phyloP scores from a whole-genome alignment of 2,329 filamentous ascomycete genomes.

The Plectosphaerella sp. region DNA sequence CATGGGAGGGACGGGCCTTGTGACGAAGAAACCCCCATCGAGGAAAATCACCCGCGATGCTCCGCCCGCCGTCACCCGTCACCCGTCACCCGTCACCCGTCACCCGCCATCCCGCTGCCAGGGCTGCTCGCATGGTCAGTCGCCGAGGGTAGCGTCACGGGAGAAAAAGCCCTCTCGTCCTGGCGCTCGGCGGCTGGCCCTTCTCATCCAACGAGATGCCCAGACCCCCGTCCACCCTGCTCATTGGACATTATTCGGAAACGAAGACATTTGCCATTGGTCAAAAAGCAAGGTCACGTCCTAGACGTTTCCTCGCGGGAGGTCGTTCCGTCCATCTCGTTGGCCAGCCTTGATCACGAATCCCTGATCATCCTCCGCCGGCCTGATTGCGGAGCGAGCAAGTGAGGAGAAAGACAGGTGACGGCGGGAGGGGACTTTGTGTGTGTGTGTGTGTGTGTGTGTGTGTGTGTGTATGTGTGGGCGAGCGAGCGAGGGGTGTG shows the following conservation, averaged over 20 bases:
- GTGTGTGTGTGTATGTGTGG: background rate
- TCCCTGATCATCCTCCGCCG: background rate
- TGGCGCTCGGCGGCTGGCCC: background rate
- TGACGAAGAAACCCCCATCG: background rate
- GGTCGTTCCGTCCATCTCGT: constrained; percentile 35
- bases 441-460: background rate
- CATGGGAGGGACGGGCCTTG: constrained; percentile 2
- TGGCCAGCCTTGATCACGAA: constrained; percentile 27
- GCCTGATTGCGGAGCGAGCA: background rate
- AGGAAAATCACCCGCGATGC: background rate
- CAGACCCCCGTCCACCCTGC: constrained; percentile 14
- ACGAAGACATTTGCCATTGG: constrained; percentile 28
- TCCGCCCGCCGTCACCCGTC: background rate
- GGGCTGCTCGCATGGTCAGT: background rate
- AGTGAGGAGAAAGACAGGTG: background rate
- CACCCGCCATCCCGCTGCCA: background rate
- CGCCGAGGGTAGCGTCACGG: background rate
- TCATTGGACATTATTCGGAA: constrained; percentile 32
- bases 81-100: background rate
- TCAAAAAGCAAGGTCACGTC: constrained; percentile 23
- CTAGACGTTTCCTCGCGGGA: constrained; percentile 10
- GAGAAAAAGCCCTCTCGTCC: background rate
- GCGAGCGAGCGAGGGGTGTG: background rate
- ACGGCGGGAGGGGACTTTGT: background rate
- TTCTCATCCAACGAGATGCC: constrained; percentile 23